Percentiles rank a stretch among this genome's conserved stretches.
Conservation (phyloP, 257 asterid genomes). For the Penstemon barbatus region DNA sequence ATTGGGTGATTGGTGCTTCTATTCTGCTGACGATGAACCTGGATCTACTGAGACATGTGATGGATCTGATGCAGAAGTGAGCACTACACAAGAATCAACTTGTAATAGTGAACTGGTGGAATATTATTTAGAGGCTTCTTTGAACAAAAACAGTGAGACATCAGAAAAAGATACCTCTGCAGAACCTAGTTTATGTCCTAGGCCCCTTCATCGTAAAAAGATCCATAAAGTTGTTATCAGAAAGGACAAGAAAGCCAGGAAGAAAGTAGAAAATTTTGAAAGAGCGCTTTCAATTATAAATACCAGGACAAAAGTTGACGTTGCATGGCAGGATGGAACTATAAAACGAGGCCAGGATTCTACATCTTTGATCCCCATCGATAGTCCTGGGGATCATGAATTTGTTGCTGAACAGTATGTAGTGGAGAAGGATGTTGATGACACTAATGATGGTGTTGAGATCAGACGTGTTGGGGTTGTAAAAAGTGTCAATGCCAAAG, state of each 20-base stretch:
- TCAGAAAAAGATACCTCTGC: slow-evolving; percentile 37
- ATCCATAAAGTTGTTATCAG: slow-evolving; percentile 72
- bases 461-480: slow-evolving; percentile 87
- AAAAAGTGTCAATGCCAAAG: slow-evolving; percentile 83
- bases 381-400: slow-evolving; percentile 97
- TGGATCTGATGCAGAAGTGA: slow-evolving; percentile 66
- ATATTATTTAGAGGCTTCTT: slow-evolving; percentile 42
- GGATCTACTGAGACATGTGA: slow-evolving; percentile 64
- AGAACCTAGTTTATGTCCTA: slow-evolving; percentile 46
- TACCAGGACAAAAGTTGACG: slow-evolving; percentile 69
- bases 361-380: slow-evolving; percentile 79
- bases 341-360: slow-evolving; percentile 58
- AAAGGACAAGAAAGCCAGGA: slow-evolving; percentile 81
- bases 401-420: slow-evolving; percentile 97
- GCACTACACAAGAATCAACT: slow-evolving; percentile 44
- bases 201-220: slow-evolving; percentile 86
- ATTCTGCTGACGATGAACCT: slow-evolving; percentile 52
- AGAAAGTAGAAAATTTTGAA: slow-evolving; percentile 82
- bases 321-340: slow-evolving; percentile 95
- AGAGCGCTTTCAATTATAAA: slow-evolving; percentile 76
- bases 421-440: slow-evolving; percentile 87
- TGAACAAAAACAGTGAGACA: slow-evolving; percentile 35
- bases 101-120: slow-evolving; percentile 41
- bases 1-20: slow-evolving; percentile 97
- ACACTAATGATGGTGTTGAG: slow-evolving; percentile 59